Base-by-base conservation (phyloP, 441 rosid genomes). In the Omphalea diandra region DNA sequence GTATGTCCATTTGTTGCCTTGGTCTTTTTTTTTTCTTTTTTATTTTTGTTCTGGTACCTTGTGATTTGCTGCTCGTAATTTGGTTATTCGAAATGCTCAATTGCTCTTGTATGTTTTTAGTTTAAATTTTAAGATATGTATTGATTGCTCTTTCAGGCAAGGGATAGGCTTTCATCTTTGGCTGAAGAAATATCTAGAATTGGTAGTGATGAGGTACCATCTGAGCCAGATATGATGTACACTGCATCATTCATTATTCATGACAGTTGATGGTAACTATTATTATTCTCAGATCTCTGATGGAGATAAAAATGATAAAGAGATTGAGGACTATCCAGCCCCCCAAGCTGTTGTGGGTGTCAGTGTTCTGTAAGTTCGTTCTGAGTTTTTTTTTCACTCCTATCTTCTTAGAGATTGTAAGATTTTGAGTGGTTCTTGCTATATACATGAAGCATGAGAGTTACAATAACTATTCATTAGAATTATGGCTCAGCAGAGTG, bases 121-220 rank as follows among this genome's bases (percentile, higher is more conserved):
- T 41, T 11, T 50, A 24, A 57, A 60, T 49, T 33, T 65, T 35
- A 59, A 61, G 70, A n/a, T 24, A 35, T 41, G 17, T 33, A 59
- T 75, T 33, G 14, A 14, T 67, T 72, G 59, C 33, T 70, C 27
- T 72, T 76, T 64, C 75, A 88, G 96, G 93, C 83, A 26, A 76
- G 70, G 63, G 83, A 76, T 31, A 82, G 87, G 76, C 79, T n/a
- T n/a, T n/a, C n/a, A n/a, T n/a, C n/a, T n/a, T n/a, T n/a, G n/a
- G n/a, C n/a, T 11, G 83, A 84, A 73, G 83, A 81, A 73, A 88
- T 88, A 72, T 73, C 65, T 38, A 81, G 71, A 72, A 90, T 84
- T 63, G 91, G 90, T 72, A 55, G 66, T 5, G 66, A 76, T 44
- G 58, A 67, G 70, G 71, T 63, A 60, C 52, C 81, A 59, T 27